Evolutionary conservation across 1,284 basidiomycete species (phyloP).

Genomic region (Dichomitus squalens): DNA sequence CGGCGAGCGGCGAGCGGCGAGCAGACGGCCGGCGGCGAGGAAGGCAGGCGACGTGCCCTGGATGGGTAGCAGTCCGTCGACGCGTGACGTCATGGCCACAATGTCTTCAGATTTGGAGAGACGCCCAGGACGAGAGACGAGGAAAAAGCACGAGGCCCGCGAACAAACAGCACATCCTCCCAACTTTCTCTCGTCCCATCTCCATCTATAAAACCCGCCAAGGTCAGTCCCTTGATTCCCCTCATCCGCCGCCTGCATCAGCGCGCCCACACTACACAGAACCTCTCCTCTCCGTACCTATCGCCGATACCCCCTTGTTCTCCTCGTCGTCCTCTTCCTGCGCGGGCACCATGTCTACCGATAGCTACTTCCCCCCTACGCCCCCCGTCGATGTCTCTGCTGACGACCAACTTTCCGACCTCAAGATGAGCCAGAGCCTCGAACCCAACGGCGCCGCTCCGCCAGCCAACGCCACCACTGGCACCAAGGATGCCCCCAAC

Average conservation of each 20-base stretch:
- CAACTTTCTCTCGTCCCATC: constrained; percentile 13
- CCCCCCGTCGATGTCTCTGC: constrained; percentile 22
- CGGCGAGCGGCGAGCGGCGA: background rate
- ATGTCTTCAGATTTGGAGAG: background rate
- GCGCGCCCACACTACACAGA: too few relatives aligned
- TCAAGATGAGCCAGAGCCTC: constrained; percentile 13
- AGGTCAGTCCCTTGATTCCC: constrained; percentile 3
- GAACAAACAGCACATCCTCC: constrained; percentile 6
- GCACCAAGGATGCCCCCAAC: constrained; percentile 40
- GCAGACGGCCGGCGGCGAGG: constrained; percentile 1
- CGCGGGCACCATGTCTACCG: constrained; percentile 10
- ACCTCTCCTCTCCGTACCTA: background rate
- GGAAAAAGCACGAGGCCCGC: constrained; percentile 5
- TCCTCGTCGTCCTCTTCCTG: background rate
- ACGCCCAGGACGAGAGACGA: background rate
- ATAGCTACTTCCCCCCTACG: constrained; percentile 29
- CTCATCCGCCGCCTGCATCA: background rate
- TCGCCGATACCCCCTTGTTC: background rate
- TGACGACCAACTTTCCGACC: constrained; percentile 4
- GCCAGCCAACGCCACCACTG: constrained; percentile 22
- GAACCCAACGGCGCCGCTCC: constrained; percentile 28
- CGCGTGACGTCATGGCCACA: constrained; percentile 24
- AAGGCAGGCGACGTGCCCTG: constrained; percentile 12
- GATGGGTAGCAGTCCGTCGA: constrained; percentile 6
- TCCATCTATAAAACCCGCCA: constrained; percentile 12